phyloP scores from a whole-genome alignment of 2,329 filamentous ascomycete species.

The Aquanectria penicillioides region DNA sequence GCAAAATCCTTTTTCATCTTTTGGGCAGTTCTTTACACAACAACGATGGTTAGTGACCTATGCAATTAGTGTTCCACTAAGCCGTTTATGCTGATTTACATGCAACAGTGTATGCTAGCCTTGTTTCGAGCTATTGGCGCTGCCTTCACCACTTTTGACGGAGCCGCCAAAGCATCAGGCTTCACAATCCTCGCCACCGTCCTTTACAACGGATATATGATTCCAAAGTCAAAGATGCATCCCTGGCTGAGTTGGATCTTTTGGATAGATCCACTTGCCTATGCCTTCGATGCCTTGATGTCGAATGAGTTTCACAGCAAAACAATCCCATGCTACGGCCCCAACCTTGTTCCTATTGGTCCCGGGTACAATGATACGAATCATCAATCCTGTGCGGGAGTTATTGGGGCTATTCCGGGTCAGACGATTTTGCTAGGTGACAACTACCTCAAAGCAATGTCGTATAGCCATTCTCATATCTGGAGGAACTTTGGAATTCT shows the following conservation, averaged over 20 bases:
- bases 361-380: neutral
- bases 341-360: conserved; percentile 58
- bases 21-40: too few species aligned
- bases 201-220: conserved; percentile 73
- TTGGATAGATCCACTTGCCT: conserved; percentile 72
- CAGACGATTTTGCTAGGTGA: conserved; percentile 57
- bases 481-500: conserved; percentile 38
- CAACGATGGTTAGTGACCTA: too few species aligned
- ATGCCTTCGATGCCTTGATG: conserved; percentile 70
- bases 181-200: conserved; percentile 68
- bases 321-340: conserved; percentile 57
- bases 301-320: conserved; percentile 65
- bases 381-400: neutral
- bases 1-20: conserved; percentile 75
- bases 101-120: conserved; percentile 53
- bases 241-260: conserved; percentile 75
- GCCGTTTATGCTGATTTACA: conserved; percentile 63
- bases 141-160: conserved; percentile 67
- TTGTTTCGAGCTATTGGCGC: conserved; percentile 62
- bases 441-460: conserved; percentile 58
- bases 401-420: neutral
- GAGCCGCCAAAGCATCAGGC: conserved; percentile 65
- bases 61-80: too few species aligned
- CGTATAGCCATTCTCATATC: conserved; percentile 56
- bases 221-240: conserved; percentile 64